phyloP scores from a whole-genome alignment of 306 rosid genomes.

The Mucuna pruriens region DNA sequence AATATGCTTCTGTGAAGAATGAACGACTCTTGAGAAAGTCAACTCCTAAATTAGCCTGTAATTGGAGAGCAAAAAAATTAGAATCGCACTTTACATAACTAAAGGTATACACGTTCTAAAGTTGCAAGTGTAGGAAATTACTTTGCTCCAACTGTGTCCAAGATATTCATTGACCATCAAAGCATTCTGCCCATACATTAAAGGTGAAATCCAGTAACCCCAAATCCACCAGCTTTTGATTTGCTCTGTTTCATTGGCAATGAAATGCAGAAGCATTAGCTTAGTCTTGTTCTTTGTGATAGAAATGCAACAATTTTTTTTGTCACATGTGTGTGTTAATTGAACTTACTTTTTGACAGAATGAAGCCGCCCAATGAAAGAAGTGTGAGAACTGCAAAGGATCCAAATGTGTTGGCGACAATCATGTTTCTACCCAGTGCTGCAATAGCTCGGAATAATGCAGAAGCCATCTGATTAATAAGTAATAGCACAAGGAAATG shows the following conservation, averaged over 20 bases:
- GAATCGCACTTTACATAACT: not conserved
- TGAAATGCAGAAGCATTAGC: conserved; percentile 11
- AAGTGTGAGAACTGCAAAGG: conserved; percentile 46
- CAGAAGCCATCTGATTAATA: conserved; percentile 54
- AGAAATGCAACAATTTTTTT: not conserved
- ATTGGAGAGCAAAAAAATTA: conserved; percentile 16
- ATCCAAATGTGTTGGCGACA: conserved; percentile 53
- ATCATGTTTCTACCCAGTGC: conserved; percentile 52
- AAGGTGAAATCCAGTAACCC: conserved; percentile 66
- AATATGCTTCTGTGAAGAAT: conserved; percentile 46
- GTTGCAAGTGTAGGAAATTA: conserved; percentile 31
- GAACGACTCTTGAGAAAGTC: conserved; percentile 27
- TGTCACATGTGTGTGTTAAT: not conserved
- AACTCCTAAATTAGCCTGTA: conserved; percentile 28
- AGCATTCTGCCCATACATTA: conserved; percentile 59
- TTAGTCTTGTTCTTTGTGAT: not conserved
- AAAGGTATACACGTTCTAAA: not conserved
- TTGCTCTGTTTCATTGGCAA: conserved; percentile 43
- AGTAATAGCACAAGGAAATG: conserved; percentile 48
- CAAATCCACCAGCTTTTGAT: conserved; percentile 62
- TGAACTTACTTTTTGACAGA: conserved; percentile 45
- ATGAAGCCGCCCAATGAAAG: conserved; percentile 53
- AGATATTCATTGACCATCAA: conserved; percentile 56
- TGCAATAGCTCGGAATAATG: conserved; percentile 50
- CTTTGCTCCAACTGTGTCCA: conserved; percentile 50